These are phyloP conservation scores for Rhizoctonia solani DNA, from an alignment of 1,284 basidiomycete species.

Conservation along the genomic window DNA sequence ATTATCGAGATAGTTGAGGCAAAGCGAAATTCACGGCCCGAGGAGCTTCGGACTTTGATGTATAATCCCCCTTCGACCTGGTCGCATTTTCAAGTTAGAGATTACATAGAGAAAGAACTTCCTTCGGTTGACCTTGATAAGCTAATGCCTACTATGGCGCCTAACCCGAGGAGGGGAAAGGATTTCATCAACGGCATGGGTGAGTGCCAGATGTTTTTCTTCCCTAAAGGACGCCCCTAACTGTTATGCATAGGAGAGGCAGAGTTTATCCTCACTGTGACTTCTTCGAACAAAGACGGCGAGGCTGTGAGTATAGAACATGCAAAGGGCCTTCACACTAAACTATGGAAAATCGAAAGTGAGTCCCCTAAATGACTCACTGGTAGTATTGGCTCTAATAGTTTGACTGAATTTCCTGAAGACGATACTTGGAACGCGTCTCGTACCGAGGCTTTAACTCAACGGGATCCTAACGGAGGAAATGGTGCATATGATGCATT, in stretches of 20 bases:
- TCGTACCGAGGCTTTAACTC: conserved; percentile 3
- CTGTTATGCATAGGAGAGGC: conserved; percentile 11
- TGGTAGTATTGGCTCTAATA: too few species aligned
- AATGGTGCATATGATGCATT: conserved; percentile 1
- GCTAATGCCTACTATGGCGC: conserved; percentile 8
- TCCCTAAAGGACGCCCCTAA: not conserved
- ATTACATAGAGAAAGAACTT: conserved; percentile 27
- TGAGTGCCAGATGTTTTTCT: not conserved
- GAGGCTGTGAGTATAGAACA: not conserved
- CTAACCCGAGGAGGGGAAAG: conserved; percentile 1
- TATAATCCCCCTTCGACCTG: conserved; percentile 26
- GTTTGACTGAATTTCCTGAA: not conserved
- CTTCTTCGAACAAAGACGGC: conserved; percentile 12
- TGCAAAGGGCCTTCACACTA: conserved; percentile 19
- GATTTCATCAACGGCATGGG: conserved; percentile 22
- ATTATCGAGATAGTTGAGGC: not conserved
- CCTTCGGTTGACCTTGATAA: conserved; percentile 17
- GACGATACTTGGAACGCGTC: conserved; percentile 25
- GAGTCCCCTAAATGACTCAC: not conserved
- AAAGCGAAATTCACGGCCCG: conserved; percentile 19
- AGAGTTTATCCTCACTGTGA: conserved; percentile 7
- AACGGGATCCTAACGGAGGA: conserved; percentile 8
- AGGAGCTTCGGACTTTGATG: not conserved
- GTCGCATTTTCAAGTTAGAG: conserved; percentile 29
- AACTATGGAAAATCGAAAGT: conserved; percentile 33